Percentiles rank a stretch among this genome's conserved stretches.
phyloP scores from a whole-genome alignment of 331 rosid species.

The Telfairia occidentalis region DNA sequence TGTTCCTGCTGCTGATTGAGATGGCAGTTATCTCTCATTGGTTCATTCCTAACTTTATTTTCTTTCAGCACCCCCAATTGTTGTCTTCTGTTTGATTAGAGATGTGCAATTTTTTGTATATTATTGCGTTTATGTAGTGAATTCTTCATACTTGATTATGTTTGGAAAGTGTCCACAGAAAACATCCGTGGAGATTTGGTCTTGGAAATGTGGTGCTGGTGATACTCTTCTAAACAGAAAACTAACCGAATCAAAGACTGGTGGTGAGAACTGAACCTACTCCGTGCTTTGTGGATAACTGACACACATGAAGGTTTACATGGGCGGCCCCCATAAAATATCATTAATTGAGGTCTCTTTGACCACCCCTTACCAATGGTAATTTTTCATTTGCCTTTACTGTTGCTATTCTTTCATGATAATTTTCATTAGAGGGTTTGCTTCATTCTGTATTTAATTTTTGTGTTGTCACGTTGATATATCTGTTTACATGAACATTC shows the following conservation, averaged over 20 bases:
- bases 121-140: constrained; percentile 3
- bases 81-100: constrained; percentile 8
- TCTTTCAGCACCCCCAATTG: not conserved
- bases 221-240: not conserved
- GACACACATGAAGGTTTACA: not conserved
- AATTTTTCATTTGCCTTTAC: not conserved
- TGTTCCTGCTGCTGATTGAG: constrained; percentile 1
- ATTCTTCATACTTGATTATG: not conserved
- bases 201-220: not conserved
- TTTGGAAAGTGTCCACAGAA: constrained; percentile 3
- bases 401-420: not conserved
- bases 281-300: constrained; percentile 6
- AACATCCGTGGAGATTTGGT: not conserved
- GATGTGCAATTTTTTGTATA: constrained; percentile 11
- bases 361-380: not conserved
- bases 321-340: not conserved
- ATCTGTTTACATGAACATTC: not conserved
- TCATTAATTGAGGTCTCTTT: not conserved
- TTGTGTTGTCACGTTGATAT: not conserved
- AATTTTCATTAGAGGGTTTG: not conserved
- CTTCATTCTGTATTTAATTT: not conserved
- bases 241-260: not conserved
- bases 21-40: not conserved
- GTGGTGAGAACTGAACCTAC: not conserved
- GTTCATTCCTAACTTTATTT: constrained; percentile 11